A percentile compares a stretch with the other conserved stretches of the same genome.
phyloP scores from a whole-genome alignment of 805 yeast genomes.

The Candida methanosorbosa region DNA sequence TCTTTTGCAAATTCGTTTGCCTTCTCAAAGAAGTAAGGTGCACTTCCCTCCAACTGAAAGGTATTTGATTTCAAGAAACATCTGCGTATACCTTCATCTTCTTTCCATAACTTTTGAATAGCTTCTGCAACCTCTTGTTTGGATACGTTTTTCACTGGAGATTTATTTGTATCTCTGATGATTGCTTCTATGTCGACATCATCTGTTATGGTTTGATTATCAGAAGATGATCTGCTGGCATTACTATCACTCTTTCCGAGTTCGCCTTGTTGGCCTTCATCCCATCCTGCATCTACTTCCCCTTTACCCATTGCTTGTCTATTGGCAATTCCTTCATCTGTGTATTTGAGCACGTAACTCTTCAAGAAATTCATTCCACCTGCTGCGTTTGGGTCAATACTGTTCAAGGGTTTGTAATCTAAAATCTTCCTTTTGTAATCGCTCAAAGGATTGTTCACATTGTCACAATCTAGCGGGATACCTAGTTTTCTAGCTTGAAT shows the following conservation, averaged over 20 bases:
- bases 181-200: conserved; percentile 4
- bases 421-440: conserved; percentile 41
- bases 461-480: conserved; percentile 60
- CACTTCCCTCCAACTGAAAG: conserved; percentile 80
- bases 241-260: conserved; percentile 8
- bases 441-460: conserved; percentile 36
- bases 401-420: conserved; percentile 48
- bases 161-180: background rate
- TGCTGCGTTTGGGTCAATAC: conserved; percentile 56
- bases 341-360: conserved; percentile 55
- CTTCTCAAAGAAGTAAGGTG: conserved; percentile 71
- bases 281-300: conserved; percentile 19
- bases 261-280: conserved; percentile 4
- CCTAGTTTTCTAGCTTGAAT: conserved; percentile 65
- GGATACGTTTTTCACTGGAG: conserved; percentile 2
- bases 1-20: conserved; percentile 57
- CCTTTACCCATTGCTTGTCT: conserved; percentile 48
- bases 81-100: conserved; percentile 56
- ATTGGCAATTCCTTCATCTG: conserved; percentile 42
- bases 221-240: conserved; percentile 40
- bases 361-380: conserved; percentile 57
- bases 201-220: conserved; percentile 35
- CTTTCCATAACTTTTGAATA: conserved; percentile 57
- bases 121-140: conserved; percentile 64
- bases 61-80: conserved; percentile 57